Percentiles rank a stretch among this genome's conserved stretches.
Evolutionary conservation across 2,329 filamentous ascomycete species (phyloP).

Genomic region (Coniella lustricola): DNA sequence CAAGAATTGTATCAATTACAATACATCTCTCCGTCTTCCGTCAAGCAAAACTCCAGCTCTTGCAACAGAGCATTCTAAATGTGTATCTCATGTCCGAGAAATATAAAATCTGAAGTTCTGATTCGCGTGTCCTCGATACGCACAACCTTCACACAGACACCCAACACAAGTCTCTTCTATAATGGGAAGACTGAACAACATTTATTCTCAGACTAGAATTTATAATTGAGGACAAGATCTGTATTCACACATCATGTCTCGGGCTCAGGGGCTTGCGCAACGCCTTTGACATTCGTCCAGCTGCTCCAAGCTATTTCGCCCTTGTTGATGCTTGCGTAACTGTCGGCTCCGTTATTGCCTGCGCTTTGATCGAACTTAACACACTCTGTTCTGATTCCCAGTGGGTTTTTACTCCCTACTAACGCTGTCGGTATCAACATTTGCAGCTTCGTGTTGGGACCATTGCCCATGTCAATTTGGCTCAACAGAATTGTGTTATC

Average conservation of each 20-base stretch:
- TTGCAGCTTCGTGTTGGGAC: not conserved
- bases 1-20: too few relatives aligned
- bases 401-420: not conserved
- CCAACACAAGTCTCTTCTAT: too few relatives aligned
- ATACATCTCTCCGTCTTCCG: too few relatives aligned
- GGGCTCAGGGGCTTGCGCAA: not conserved
- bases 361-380: not conserved
- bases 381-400: slow-evolving; percentile 1
- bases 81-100: too few relatives aligned
- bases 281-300: not conserved
- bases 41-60: too few relatives aligned
- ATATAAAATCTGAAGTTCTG: too few relatives aligned
- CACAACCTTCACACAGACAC: too few relatives aligned
- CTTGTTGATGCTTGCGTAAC: not conserved
- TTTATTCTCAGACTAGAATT: too few relatives aligned
- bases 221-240: too few relatives aligned
- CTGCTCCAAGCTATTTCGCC: slow-evolving; percentile 1
- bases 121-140: too few relatives aligned
- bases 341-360: not conserved
- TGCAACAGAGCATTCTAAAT: too few relatives aligned
- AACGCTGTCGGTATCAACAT: not conserved
- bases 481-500: not conserved
- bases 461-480: not conserved
- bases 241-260: not conserved
- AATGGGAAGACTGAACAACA: too few relatives aligned